Conservation (phyloP, 1,284 basidiomycete species). For the Sporisorium scitamineum region DNA sequence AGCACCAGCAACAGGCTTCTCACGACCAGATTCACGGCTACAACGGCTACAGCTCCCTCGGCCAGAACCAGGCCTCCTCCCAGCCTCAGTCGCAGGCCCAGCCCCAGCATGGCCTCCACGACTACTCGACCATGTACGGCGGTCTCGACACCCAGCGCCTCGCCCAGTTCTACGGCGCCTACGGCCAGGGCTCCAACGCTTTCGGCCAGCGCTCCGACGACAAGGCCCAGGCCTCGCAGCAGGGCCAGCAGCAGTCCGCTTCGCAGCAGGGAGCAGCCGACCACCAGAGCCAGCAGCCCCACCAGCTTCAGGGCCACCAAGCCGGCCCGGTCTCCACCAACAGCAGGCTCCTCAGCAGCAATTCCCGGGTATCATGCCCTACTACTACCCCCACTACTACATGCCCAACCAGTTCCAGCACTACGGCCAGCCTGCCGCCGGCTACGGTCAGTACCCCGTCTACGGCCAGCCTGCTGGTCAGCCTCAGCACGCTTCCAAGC, state of each 20-base stretch:
- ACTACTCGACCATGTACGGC: conserved; percentile 63
- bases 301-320: conserved; percentile 49
- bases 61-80: conserved; percentile 33
- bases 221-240: conserved; percentile 44
- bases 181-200: conserved; percentile 57
- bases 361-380: conserved; percentile 68
- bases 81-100: conserved; percentile 42
- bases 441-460: conserved; percentile 68
- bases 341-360: conserved; percentile 63
- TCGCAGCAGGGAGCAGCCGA: conserved; percentile 34
- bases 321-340: conserved; percentile 51
- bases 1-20: conserved; percentile 37
- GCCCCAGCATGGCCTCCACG: conserved; percentile 51
- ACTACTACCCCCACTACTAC: conserved; percentile 70
- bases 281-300: conserved; percentile 45
- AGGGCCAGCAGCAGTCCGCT: conserved; percentile 48
- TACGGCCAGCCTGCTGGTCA: conserved; percentile 62
- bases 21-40: conserved; percentile 55
- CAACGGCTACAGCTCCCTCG: conserved; percentile 52
- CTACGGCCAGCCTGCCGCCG: conserved; percentile 66
- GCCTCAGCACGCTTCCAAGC: conserved; percentile 64
- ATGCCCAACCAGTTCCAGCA: conserved; percentile 69
- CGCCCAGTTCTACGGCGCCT: conserved; percentile 61
- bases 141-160: conserved; percentile 63
- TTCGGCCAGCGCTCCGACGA: conserved; percentile 54